Conservation (phyloP, 495 filamentous ascomycete genomes). For the Delitschia confertaspora region DNA sequence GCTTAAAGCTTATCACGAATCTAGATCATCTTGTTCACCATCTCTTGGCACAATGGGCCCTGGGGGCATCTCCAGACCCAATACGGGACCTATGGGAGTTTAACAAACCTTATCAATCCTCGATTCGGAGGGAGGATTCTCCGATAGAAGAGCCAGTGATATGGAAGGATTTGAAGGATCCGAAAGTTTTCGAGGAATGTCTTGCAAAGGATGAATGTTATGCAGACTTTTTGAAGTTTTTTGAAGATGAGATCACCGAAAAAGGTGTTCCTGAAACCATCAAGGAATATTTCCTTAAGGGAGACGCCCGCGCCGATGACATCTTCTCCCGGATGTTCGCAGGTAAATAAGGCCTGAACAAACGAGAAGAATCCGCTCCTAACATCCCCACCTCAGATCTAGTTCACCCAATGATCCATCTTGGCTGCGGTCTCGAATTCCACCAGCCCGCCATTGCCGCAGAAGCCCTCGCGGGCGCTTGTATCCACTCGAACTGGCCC, state of each 20-base stretch:
- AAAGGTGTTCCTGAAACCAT: slow-evolving; percentile 4
- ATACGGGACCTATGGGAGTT: slow-evolving; percentile 1
- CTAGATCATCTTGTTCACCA: slow-evolving; percentile 10
- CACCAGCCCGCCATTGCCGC: slow-evolving; percentile 3
- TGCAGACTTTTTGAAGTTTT: slow-evolving; percentile 1
- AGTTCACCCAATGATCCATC: slow-evolving; percentile 3
- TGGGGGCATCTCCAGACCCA: slow-evolving; percentile 2
- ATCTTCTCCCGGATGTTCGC: slow-evolving; percentile 7
- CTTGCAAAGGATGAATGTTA: slow-evolving; percentile 5
- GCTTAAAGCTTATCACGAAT: neutral
- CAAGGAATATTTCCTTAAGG: slow-evolving; percentile 6
- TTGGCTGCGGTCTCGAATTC: slow-evolving; percentile 10
- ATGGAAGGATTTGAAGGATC: slow-evolving; percentile 2
- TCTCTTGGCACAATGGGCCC: slow-evolving; percentile 4
- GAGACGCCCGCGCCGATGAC: slow-evolving; percentile 11
- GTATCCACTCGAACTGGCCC: slow-evolving; percentile 5
- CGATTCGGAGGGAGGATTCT: neutral
- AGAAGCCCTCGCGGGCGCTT: slow-evolving; percentile 2
- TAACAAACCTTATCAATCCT: slow-evolving; percentile 4
- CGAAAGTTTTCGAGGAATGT: slow-evolving; percentile 1
- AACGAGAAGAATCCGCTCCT: neutral
- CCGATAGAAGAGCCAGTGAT: neutral
- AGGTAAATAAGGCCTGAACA: neutral
- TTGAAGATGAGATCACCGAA: slow-evolving; percentile 6
- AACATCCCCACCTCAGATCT: neutral